phyloP scores from a whole-genome alignment of 768 basidiomycete species.

The Sporobolomyces roseus region DNA sequence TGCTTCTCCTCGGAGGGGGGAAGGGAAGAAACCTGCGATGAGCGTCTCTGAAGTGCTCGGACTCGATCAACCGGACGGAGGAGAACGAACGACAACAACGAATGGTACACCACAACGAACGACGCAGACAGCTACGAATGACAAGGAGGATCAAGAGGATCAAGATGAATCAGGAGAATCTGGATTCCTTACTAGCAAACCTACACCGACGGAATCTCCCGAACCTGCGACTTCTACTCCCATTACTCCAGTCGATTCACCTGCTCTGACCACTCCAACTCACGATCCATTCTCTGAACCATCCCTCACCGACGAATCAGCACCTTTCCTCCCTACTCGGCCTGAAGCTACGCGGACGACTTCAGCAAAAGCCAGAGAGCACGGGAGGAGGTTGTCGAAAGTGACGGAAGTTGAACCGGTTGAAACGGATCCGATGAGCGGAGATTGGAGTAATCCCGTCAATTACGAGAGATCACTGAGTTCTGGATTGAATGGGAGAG shows the following conservation, averaged over 20 bases:
- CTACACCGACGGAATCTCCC: background rate
- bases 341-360: background rate
- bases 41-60: conserved; percentile 32
- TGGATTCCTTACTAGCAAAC: background rate
- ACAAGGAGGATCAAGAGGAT: background rate
- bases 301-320: conserved; percentile 8
- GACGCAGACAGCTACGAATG: conserved; percentile 4
- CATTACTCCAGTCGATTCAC: conserved; percentile 2
- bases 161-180: no score
- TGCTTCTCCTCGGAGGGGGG: background rate
- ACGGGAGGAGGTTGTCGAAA: conserved; percentile 4
- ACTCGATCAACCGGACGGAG: background rate
- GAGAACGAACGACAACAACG: background rate
- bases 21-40: conserved; percentile 1
- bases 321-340: conserved; percentile 8
- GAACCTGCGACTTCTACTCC: background rate
- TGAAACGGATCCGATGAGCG: conserved; percentile 34
- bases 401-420: conserved; percentile 25
- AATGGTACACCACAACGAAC: background rate
- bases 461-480: conserved; percentile 13
- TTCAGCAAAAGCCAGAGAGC: background rate
- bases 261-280: background rate
- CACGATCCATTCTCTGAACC: conserved; percentile 7
- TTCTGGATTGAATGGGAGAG: conserved; percentile 25
- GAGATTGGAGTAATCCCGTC: conserved; percentile 32